A percentile compares a stretch with the other conserved stretches of the same genome.
These are phyloP conservation scores for Myrica gale DNA, from an alignment of 306 rosid species.

Conservation along the genomic window DNA sequence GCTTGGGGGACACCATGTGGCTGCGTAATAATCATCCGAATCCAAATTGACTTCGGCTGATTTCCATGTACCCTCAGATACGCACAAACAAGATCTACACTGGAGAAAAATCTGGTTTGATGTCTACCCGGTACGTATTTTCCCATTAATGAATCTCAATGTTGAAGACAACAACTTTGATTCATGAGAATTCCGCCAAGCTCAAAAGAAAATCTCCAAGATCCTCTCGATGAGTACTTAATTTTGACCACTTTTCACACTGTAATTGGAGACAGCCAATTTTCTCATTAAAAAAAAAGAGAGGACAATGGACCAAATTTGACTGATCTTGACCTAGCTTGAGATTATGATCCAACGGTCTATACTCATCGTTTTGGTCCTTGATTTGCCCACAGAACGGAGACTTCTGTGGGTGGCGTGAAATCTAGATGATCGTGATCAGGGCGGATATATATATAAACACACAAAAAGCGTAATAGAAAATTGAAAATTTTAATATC, in stretches of 20 bases:
- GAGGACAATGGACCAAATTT: conserved; percentile 34
- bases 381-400: conserved; percentile 29
- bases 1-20: conserved; percentile 29
- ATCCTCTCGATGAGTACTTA: conserved; percentile 54
- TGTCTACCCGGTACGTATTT: conserved; percentile 44
- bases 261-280: conserved; percentile 18
- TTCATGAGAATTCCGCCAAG: conserved; percentile 27
- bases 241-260: conserved; percentile 39
- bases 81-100: conserved; percentile 47
- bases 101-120: conserved; percentile 42
- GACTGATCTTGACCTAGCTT: conserved; percentile 43
- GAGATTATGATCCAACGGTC: conserved; percentile 42
- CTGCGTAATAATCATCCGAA: conserved; percentile 28
- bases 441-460: conserved; percentile 16
- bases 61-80: conserved; percentile 43
- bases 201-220: conserved; percentile 42
- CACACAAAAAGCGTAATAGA: conserved; percentile 36
- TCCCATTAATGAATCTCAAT: conserved; percentile 22
- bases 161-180: conserved; percentile 20
- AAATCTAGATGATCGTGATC: conserved; percentile 48
- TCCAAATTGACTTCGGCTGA: conserved; percentile 40
- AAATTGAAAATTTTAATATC: background rate
- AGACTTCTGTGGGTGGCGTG: conserved; percentile 38
- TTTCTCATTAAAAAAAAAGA: background rate
- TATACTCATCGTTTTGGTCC: conserved; percentile 10